Conservation (phyloP, 768 basidiomycete genomes). For the Cystobasidium onofrii region DNA sequence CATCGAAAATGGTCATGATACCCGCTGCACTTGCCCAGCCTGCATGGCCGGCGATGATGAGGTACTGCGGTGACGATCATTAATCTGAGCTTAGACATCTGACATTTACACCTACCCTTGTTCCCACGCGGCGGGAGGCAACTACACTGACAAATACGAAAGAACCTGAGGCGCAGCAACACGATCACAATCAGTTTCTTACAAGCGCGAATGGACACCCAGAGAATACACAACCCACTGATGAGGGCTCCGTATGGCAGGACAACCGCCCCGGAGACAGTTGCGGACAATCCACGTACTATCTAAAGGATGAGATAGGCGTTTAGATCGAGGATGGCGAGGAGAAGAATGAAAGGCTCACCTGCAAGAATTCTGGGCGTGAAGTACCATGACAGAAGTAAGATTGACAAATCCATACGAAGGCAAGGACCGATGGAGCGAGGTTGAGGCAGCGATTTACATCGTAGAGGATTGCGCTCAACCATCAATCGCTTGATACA, state of each 20-base stretch:
- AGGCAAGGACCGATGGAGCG: no score
- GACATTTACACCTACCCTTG: neutral
- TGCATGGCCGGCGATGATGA: slow-evolving; percentile 15
- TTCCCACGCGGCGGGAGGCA: neutral
- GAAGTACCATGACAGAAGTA: no score
- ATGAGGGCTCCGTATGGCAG: neutral
- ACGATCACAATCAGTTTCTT: no score
- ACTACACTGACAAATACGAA: neutral
- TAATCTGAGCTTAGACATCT: neutral
- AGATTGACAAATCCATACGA: neutral
- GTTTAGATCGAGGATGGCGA: no score
- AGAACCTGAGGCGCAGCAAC: slow-evolving; percentile 5
- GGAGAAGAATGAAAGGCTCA: no score
- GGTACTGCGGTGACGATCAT: neutral
- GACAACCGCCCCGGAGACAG: neutral
- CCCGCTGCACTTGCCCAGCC: neutral
- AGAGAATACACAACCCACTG: neutral
- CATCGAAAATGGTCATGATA: neutral
- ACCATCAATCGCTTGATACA: no score
- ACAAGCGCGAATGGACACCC: no score
- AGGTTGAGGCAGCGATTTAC: no score
- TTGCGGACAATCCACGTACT: slow-evolving; percentile 6
- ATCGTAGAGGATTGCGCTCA: no score
- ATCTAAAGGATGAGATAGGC: slow-evolving; percentile 6
- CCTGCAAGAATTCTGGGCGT: neutral